phyloP scores from a whole-genome alignment of 768 basidiomycete genomes.

The Tephrocybe sp. region DNA sequence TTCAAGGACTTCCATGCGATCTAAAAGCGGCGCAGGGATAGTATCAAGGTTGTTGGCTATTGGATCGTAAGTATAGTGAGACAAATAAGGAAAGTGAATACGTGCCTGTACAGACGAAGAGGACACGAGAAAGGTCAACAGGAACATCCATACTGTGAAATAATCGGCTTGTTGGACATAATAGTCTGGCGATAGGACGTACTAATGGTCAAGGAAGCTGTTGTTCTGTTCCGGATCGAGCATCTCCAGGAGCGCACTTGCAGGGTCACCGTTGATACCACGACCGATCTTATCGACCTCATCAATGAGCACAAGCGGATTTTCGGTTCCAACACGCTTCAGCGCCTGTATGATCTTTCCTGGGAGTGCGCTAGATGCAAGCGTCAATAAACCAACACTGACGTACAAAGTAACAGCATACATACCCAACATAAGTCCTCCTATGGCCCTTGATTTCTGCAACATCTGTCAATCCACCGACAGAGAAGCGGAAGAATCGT shows the following conservation, averaged over 20 bases:
- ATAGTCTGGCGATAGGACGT: conserved; percentile 33
- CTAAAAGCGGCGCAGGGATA: conserved; percentile 90
- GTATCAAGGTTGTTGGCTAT: conserved; percentile 87
- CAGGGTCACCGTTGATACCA: conserved; percentile 90
- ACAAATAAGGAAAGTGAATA: background rate
- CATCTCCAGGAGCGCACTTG: conserved; percentile 91
- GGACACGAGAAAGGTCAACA: conserved; percentile 91
- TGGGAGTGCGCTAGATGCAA: conserved; percentile 66
- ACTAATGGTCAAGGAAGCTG: conserved; percentile 95
- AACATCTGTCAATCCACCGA: conserved; percentile 95
- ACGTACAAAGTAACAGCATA: conserved; percentile 8
- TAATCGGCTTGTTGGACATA: too few relatives aligned
- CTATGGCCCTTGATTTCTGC: conserved; percentile 99
- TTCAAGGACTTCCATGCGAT: conserved; percentile 96
- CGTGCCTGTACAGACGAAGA: conserved; percentile 87
- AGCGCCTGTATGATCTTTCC: conserved; percentile 95
- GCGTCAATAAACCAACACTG: background rate
- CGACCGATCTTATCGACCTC: conserved; percentile 96
- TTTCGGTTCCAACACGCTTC: conserved; percentile 91
- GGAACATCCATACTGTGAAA: conserved; percentile 86
- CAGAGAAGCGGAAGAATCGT: conserved; percentile 96
- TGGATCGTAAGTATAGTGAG: background rate
- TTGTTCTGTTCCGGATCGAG: conserved; percentile 94
- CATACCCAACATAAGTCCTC: conserved; percentile 92
- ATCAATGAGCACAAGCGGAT: conserved; percentile 91